A percentile compares a stretch with the other conserved stretches of the same genome.
phyloP scores from a whole-genome alignment of 805 yeast species.

The Saturnispora dispora region DNA sequence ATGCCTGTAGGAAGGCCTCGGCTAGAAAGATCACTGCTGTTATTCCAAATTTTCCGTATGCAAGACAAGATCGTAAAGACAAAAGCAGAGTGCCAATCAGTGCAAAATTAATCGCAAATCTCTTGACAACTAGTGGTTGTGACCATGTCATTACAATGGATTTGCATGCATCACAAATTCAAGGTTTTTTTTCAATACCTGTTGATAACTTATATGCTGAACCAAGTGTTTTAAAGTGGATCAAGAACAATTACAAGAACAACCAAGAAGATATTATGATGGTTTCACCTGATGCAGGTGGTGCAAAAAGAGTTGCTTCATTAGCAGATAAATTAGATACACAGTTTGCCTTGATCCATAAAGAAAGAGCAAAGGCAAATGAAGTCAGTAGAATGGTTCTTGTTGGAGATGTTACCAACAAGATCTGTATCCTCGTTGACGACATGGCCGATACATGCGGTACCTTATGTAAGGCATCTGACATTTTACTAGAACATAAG shows the following conservation, averaged over 20 bases:
- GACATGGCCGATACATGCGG: conserved; percentile 99
- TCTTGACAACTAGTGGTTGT: conserved; percentile 90
- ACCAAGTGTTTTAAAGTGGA: conserved; percentile 78
- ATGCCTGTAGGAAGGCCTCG: conserved; percentile 93
- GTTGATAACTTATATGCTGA: conserved; percentile 95
- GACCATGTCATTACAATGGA: conserved; percentile 95
- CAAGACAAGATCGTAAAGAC: conserved; percentile 95
- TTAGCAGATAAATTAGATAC: conserved; percentile 87
- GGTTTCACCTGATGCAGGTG: conserved; percentile 98
- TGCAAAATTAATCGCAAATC: conserved; percentile 86
- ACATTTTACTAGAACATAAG: conserved; percentile 67
- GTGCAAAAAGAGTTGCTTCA: conserved; percentile 94
- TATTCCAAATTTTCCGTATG: conserved; percentile 92
- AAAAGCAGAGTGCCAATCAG: conserved; percentile 94
- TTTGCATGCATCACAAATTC: conserved; percentile 94
- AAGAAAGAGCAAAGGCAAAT: conserved; percentile 90
- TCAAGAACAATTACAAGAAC: conserved; percentile 41
- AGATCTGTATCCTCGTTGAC: conserved; percentile 79
- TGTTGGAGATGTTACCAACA: conserved; percentile 86
- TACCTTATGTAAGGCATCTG: conserved; percentile 90
- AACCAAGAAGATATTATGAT: conserved; percentile 52
- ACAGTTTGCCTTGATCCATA: conserved; percentile 91
- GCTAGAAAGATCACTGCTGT: conserved; percentile 92
- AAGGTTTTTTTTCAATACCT: conserved; percentile 92
- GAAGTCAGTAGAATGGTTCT: conserved; percentile 93